Conservation (phyloP, 148 eudicot species). For the Rhododendron ovatum region DNA sequence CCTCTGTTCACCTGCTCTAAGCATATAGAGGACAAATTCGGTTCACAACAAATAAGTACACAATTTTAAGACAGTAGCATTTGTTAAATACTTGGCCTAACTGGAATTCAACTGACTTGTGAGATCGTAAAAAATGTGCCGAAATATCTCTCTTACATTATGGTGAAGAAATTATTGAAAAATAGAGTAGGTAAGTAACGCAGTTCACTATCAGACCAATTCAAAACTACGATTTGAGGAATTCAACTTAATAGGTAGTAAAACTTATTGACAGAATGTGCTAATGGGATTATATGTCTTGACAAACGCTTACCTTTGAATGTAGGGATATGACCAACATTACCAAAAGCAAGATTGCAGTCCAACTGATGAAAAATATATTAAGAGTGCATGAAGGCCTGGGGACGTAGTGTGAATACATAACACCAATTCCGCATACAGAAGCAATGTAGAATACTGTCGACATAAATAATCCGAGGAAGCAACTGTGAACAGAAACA, state of each 20-base stretch:
- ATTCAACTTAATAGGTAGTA: neutral
- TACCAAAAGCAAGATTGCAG: slow-evolving; percentile 62
- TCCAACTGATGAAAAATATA: slow-evolving; percentile 93
- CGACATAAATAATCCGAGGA: slow-evolving; percentile 67
- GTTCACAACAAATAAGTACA: neutral
- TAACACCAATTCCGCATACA: slow-evolving; percentile 58
- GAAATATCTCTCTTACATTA: neutral
- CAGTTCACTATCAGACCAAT: neutral
- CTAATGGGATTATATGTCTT: neutral
- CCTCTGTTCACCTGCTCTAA: slow-evolving; percentile 84
- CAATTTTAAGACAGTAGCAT: neutral
- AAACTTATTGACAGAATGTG: neutral
- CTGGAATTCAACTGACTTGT: neutral
- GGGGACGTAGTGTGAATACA: slow-evolving; percentile 63
- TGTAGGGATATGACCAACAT: slow-evolving; percentile 83
- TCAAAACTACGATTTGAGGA: neutral
- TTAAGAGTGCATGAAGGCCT: slow-evolving; percentile 74
- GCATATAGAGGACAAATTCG: slow-evolving; percentile 3
- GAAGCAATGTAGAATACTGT: slow-evolving; percentile 72
- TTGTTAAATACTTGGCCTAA: neutral
- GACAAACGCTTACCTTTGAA: slow-evolving; percentile 55
- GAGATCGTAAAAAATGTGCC: neutral
- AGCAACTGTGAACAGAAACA: slow-evolving; percentile 45
- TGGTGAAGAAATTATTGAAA: neutral
- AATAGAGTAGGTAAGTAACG: neutral